Base-by-base conservation (phyloP, 164 flowering plant genomes). In the Chloranthus sessilifolius region DNA sequence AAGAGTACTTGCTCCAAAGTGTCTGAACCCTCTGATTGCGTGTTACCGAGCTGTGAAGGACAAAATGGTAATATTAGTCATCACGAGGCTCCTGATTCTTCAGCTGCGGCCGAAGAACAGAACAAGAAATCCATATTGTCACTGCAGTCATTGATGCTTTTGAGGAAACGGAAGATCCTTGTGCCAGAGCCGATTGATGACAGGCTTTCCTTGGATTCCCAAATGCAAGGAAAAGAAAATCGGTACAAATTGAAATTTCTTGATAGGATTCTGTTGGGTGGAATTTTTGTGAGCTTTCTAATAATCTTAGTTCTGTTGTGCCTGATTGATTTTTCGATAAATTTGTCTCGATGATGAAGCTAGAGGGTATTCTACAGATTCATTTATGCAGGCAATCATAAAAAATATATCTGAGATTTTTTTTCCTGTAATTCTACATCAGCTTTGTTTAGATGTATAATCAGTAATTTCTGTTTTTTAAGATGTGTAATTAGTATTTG, bases 201-300 rank as follows among this genome's bases (percentile, higher is more conserved):
- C 23, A 63, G 20, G 9, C 36, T 51, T 26, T 52, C 27, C 8
- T 22, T 40, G 17, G 56, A 17, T 50, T 21, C 62, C 3, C 35
- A 41, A 34, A 56, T 67, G 60, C 52, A 43, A 31, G 61, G 49
- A 28, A 3, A 16, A 20, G 3, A 21, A 10, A 61, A 47, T 43
- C 25, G 34, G 30, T 16, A 16, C 36, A 41, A 49, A 9, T 68
- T 81, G 65, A 58, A 53, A 50, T 6, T 45, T 43, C 40, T 80
- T 37, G 90, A 89, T 70, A 56, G 60, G 71, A 73, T 61, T 44
- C 75, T 85, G 28, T 49, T 89, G 1, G 72, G 67, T 52, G 97
- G 86, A 52, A 71, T 80, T 27, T 21, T 80, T 51, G 34, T 69
- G 38, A 78, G 95, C 68, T 60, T 73, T 36, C 27, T 75, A 12